Conservation (phyloP, 257 asterid species). For the Solanum pinnatisectum region DNA sequence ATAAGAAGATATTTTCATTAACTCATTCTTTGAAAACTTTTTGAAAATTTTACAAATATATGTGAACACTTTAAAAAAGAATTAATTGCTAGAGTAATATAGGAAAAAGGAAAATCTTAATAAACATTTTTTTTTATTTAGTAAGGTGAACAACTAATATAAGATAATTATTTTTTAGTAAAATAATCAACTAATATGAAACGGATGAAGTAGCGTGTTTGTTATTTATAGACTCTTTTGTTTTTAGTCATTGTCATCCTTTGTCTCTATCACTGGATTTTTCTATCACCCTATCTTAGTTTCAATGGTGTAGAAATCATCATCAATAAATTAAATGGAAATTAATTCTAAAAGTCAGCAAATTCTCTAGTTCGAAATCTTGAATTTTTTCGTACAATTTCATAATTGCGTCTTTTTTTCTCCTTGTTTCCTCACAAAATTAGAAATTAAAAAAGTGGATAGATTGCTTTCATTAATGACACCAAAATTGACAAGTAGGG, state of each 20-base stretch:
- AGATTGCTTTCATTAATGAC: not conserved
- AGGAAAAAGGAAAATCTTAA: no score
- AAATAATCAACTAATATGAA: no score
- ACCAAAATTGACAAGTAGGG: not conserved
- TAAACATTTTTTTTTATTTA: no score
- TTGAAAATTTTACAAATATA: no score
- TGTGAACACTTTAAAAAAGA: no score
- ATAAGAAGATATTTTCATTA: no score
- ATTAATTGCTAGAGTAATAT: no score
- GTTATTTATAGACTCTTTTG: not conserved
- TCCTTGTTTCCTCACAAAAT: not conserved
- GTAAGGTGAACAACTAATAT: no score
- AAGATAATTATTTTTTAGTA: no score
- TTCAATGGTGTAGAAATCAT: not conserved
- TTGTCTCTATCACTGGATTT: not conserved
- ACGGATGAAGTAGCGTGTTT: fast-evolving
- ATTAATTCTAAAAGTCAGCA: no score
- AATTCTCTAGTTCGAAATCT: not conserved
- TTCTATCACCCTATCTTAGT: not conserved
- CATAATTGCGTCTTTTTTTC: not conserved
- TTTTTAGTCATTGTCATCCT: not conserved
- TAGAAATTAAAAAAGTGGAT: not conserved
- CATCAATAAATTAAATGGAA: not conserved
- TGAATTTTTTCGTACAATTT: not conserved
- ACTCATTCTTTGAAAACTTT: no score